Evolutionary conservation across 306 rosid species (phyloP), one percentile per base, ranked within the genome.

Genomic region (Castanopsis chinensis): DNA sequence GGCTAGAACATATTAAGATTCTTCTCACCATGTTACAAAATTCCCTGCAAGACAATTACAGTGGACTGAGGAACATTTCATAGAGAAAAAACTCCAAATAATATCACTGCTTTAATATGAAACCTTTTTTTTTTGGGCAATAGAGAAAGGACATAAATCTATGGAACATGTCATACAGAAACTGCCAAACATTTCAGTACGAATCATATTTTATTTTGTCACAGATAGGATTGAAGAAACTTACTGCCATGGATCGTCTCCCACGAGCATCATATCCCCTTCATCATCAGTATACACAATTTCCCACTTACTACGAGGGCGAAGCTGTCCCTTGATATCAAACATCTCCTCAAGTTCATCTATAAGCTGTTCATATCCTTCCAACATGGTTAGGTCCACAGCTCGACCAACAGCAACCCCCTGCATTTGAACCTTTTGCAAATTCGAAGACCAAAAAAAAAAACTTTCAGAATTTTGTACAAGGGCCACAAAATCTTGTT

Each of bases 391-490:
- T 75, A 96, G 82, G 86, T 96, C 99, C 81, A 96, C 97, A 0
- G 98, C 99, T 23, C 99, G 97, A 52, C 98, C 99, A 7, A 96
- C 99, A 15, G 96, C 96, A 57, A 93, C 85, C 3, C 96, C 99
- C 81, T 93, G 97, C 99, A 96, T 96, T 90, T 93, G 92, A 81
- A 96, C 99, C 98, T 94, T 82, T 76, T 71, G 64, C 37, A 61
- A 80, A 71, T 90, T 43, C 53, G 43, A 11, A 83, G 23, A 59
- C 72, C 73, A 85, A 67, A 9, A 3, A 76, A 5, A 25, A 5
- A 21, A 72, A 73, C 9, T 28, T 71, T 91, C 68, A 86, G 85
- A 79, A 64, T 45, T 79, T 69, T 18, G 80, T 74, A 53, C 20
- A 28, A 19, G 21, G 69, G 37, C 28, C 32, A 56, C 1, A 17